Evolutionary conservation across 2,329 filamentous ascomycete species (phyloP).

Genomic region (Verticillium longisporum): DNA sequence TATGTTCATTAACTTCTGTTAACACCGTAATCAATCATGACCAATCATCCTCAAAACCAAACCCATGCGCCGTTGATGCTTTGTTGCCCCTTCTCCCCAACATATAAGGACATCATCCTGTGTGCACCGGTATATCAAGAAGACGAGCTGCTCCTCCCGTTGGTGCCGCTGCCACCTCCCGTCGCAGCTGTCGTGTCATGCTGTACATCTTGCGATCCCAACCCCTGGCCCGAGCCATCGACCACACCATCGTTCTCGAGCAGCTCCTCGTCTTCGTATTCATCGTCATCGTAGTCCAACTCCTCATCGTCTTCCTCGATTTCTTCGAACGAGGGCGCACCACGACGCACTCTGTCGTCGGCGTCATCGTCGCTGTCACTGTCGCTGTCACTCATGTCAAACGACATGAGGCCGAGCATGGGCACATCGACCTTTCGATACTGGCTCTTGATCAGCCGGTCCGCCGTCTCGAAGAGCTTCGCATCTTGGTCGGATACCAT

Average conservation of each 20-base stretch:
- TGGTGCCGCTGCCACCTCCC: constrained; percentile 6
- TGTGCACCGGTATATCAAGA: constrained; percentile 3
- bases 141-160: constrained; percentile 7
- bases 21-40: not conserved
- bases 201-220: constrained; percentile 7
- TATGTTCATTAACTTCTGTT: not conserved
- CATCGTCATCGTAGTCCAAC: constrained; percentile 12
- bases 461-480: constrained; percentile 35
- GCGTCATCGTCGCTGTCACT: constrained; percentile 18
- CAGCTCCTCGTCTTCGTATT: constrained; percentile 10
- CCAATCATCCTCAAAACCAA: not conserved
- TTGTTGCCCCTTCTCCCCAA: not conserved
- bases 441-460: constrained; percentile 41
- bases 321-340: constrained; percentile 16
- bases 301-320: constrained; percentile 19
- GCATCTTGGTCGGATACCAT: constrained; percentile 30
- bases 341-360: constrained; percentile 15
- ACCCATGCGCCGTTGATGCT: not conserved
- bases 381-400: constrained; percentile 36
- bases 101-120: not conserved
- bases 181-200: constrained; percentile 9
- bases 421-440: constrained; percentile 38
- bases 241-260: constrained; percentile 1
- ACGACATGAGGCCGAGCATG: constrained; percentile 34
- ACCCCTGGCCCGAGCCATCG: not conserved